Percentiles rank a stretch among this genome's conserved stretches.
Evolutionary conservation across 202 grass and related monocot species (phyloP).

Genomic region (Setaria italica): DNA sequence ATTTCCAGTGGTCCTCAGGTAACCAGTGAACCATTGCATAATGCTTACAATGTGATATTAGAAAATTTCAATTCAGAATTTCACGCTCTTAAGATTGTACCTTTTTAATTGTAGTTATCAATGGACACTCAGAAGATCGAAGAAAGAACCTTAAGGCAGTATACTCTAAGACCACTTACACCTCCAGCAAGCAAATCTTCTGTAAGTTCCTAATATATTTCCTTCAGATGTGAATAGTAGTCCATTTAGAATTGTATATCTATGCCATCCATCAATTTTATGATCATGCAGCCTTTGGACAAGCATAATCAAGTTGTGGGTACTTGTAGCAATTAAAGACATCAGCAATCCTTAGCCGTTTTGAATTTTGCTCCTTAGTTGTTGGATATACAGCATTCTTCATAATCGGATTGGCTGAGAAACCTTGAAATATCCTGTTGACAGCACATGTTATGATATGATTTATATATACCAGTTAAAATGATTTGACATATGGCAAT

Average conservation of each 20-base stretch:
- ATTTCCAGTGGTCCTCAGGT: constrained; percentile 75
- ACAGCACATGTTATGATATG: not conserved
- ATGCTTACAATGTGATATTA: constrained; percentile 37
- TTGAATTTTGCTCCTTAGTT: constrained; percentile 11
- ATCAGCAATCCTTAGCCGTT: constrained; percentile 22
- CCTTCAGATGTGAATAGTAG: not conserved
- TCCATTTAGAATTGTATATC: constrained; percentile 25
- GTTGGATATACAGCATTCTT: constrained; percentile 1
- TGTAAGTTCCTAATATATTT: constrained; percentile 48
- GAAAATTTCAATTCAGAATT: not conserved
- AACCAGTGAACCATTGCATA: constrained; percentile 38
- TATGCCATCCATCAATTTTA: constrained; percentile 24
- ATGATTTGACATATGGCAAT: constrained; percentile 16
- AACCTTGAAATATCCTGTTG: constrained; percentile 5
- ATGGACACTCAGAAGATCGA: constrained; percentile 74
- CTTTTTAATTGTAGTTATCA: constrained; percentile 52
- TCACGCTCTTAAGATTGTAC: constrained; percentile 7
- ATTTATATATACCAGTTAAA: constrained; percentile 8
- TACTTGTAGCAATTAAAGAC: not conserved
- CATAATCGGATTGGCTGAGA: constrained; percentile 15
- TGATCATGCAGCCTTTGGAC: constrained; percentile 4
- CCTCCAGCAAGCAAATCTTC: constrained; percentile 58
- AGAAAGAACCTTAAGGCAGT: constrained; percentile 73
- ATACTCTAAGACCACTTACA: constrained; percentile 59
- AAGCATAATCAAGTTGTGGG: not conserved